Conservation (phyloP, 164 flowering plant genomes). For the Aristolochia contorta region DNA sequence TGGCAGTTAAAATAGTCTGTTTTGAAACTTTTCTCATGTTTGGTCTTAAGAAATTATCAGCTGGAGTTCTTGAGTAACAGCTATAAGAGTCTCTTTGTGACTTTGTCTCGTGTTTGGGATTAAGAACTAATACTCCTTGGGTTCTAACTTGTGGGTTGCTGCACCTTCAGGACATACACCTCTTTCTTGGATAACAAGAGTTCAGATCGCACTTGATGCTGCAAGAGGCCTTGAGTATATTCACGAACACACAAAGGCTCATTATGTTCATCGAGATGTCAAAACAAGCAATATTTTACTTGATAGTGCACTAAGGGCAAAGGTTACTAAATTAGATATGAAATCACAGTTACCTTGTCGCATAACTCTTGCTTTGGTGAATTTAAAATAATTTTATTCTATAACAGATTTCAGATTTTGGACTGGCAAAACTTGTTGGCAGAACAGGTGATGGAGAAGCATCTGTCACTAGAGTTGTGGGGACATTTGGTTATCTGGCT, state of each 20-base stretch:
- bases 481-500: conserved; percentile 92
- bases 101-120: not conserved
- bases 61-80: not conserved
- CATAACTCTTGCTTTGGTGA: conserved; percentile 3
- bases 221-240: conserved; percentile 93
- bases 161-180: conserved; percentile 52
- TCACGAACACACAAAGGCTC: conserved; percentile 89
- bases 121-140: not conserved
- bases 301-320: conserved; percentile 74
- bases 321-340: conserved; percentile 33
- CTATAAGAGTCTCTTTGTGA: not conserved
- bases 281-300: conserved; percentile 92
- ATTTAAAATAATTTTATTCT: conserved; percentile 3
- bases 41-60: not conserved
- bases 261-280: conserved; percentile 93
- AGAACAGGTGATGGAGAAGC: conserved; percentile 65
- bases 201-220: conserved; percentile 91
- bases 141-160: not conserved
- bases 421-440: conserved; percentile 78
- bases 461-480: conserved; percentile 76
- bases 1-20: too few relatives aligned
- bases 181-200: conserved; percentile 85
- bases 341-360: not conserved
- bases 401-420: conserved; percentile 87
- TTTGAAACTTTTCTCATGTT: not conserved